Conservation (phyloP, 768 basidiomycete species). For the Tephrocybe sp. region DNA sequence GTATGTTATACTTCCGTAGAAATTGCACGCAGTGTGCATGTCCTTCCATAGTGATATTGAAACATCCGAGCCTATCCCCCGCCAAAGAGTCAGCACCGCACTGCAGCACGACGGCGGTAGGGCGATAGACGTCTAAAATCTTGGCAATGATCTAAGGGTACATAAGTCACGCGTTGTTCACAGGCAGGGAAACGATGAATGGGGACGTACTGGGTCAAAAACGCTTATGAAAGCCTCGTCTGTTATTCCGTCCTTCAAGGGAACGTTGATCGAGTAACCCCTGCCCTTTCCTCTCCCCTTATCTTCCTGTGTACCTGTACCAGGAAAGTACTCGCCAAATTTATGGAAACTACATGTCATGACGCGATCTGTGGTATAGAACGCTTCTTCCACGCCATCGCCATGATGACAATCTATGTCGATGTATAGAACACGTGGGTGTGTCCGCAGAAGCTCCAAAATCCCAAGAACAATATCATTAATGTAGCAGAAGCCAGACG, state of each 20-base stretch:
- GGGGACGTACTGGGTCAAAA: conserved; percentile 80
- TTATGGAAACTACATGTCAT: conserved; percentile 98
- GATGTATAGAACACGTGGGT: conserved; percentile 90
- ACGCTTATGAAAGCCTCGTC: conserved; percentile 85
- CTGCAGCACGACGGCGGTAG: conserved; percentile 86
- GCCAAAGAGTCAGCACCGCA: conserved; percentile 96
- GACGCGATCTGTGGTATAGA: conserved; percentile 95
- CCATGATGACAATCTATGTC: conserved; percentile 99
- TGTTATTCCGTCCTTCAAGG: conserved; percentile 90
- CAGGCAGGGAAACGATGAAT: background rate
- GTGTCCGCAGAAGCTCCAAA: conserved; percentile 84
- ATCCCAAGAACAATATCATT: conserved; percentile 97
- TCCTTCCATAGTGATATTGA: conserved; percentile 94
- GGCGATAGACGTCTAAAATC: conserved; percentile 85
- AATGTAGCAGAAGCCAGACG: conserved; percentile 98
- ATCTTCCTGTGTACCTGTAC: conserved; percentile 83
- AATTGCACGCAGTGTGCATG: conserved; percentile 92
- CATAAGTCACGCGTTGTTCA: background rate
- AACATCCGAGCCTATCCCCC: conserved; percentile 93
- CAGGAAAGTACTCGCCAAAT: conserved; percentile 93
- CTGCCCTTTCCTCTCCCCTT: conserved; percentile 80
- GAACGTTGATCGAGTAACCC: conserved; percentile 90
- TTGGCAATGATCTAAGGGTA: conserved; percentile 73
- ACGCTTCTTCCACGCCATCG: conserved; percentile 98
- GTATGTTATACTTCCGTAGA: conserved; percentile 77